phyloP scores from a whole-genome alignment of 768 basidiomycete genomes.

The Paxillus rubicundulus region DNA sequence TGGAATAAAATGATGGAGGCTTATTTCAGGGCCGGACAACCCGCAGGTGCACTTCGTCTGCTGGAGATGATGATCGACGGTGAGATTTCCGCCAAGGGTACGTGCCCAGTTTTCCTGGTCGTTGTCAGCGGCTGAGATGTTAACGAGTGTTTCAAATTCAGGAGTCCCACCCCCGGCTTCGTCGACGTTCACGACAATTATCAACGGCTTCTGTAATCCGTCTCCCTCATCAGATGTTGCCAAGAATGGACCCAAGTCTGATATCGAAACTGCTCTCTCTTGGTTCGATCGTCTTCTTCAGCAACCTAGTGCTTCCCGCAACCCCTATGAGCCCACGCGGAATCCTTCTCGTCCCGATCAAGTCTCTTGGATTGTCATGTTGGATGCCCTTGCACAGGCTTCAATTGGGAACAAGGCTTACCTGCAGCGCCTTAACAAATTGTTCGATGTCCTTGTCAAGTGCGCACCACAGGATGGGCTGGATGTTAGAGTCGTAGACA shows the following conservation, averaged over 20 bases:
- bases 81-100: slow-evolving; percentile 18
- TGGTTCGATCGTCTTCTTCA: slow-evolving; percentile 72
- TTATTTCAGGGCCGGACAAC: slow-evolving; percentile 62
- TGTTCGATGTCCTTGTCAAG: slow-evolving; percentile 43
- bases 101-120: neutral
- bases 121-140: neutral
- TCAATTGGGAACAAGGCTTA: slow-evolving; percentile 33
- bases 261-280: slow-evolving; percentile 56
- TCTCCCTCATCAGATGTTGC: slow-evolving; percentile 25
- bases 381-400: slow-evolving; percentile 50
- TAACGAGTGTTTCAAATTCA: slow-evolving; percentile 20
- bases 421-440: slow-evolving; percentile 53
- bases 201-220: slow-evolving; percentile 60
- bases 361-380: slow-evolving; percentile 56
- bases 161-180: slow-evolving; percentile 56
- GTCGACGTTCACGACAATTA: slow-evolving; percentile 61
- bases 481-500: slow-evolving; percentile 37
- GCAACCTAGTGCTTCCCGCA: slow-evolving; percentile 33
- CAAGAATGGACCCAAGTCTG: slow-evolving; percentile 28
- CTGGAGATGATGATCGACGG: slow-evolving; percentile 70
- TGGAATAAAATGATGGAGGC: slow-evolving; percentile 79
- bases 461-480: slow-evolving; percentile 36
- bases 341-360: slow-evolving; percentile 51
- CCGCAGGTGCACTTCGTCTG: slow-evolving; percentile 61
- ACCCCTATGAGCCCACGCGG: slow-evolving; percentile 43